These are phyloP conservation scores for Crepidotus variabilis DNA, from an alignment of 768 basidiomycete genomes.

Conservation along the genomic window DNA sequence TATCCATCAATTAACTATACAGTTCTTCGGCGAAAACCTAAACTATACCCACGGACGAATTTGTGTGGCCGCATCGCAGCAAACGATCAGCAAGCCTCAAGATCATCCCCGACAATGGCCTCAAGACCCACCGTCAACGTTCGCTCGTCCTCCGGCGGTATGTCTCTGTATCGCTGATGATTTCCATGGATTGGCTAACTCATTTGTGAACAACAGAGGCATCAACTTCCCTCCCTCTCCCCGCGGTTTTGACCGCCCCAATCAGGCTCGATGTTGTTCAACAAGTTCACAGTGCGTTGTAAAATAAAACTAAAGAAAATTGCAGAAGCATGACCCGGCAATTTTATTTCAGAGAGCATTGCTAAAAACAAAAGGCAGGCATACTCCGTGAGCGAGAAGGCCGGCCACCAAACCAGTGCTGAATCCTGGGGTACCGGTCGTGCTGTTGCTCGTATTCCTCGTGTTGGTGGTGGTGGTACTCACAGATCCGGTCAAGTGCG, in stretches of 20 bases:
- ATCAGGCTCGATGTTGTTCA: conserved; percentile 98
- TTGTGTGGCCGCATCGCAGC: conserved; percentile 11
- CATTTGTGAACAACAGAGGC: conserved; percentile 50
- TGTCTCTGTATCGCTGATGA: conserved; percentile 13
- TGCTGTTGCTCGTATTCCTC: conserved; percentile 99
- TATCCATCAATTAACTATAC: conserved; percentile 25
- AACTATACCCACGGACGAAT: conserved; percentile 20
- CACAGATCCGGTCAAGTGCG: conserved; percentile 94
- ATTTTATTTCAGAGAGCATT: conserved; percentile 74
- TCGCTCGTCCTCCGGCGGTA: conserved; percentile 72
- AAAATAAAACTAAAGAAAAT: not conserved
- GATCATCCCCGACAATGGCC: conserved; percentile 64
- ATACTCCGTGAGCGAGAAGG: conserved; percentile 95
- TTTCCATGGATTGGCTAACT: conserved; percentile 7
- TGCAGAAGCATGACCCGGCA: conserved; percentile 3
- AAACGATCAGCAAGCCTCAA: conserved; percentile 38
- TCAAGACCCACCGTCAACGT: conserved; percentile 91
- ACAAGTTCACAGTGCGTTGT: conserved; percentile 93
- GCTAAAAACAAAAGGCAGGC: conserved; percentile 98
- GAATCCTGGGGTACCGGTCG: conserved; percentile 99
- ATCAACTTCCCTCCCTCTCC: conserved; percentile 85
- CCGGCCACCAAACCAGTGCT: conserved; percentile 97
- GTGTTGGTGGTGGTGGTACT: conserved; percentile 98
- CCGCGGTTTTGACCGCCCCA: conserved; percentile 95
- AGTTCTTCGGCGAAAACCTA: conserved; percentile 43